phyloP scores from a whole-genome alignment of 176 grass and related monocot species.

The Aegilops umbellulata region DNA sequence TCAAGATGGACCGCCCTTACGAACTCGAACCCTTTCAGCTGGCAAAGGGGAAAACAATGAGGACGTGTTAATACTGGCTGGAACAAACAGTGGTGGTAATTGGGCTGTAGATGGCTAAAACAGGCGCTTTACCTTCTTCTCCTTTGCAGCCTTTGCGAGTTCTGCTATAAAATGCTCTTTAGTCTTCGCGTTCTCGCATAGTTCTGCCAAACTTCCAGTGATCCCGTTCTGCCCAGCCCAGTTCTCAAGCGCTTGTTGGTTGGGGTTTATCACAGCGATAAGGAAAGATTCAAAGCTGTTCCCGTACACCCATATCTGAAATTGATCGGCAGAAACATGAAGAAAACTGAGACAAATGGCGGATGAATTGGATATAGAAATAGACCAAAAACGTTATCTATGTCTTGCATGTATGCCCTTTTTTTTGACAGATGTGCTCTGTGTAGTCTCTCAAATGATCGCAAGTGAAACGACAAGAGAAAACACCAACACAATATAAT shows the following conservation, averaged over 20 bases:
- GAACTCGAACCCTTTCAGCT: conserved; percentile 89
- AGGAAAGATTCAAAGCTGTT: conserved; percentile 94
- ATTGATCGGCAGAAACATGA: conserved; percentile 31
- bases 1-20: conserved; percentile 84
- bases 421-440: background rate
- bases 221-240: conserved; percentile 71
- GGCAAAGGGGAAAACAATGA: conserved; percentile 1
- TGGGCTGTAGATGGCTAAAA: background rate
- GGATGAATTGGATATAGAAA: background rate
- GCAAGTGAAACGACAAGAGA: background rate
- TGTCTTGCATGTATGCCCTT: background rate
- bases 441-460: background rate
- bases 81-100: background rate
- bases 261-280: conserved; percentile 74
- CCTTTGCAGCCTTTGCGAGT: conserved; percentile 64
- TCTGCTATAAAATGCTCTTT: conserved; percentile 71
- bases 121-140: conserved; percentile 65
- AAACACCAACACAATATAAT: background rate
- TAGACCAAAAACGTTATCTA: background rate
- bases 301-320: conserved; percentile 95
- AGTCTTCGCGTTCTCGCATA: conserved; percentile 58
- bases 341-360: background rate
- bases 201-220: conserved; percentile 33
- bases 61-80: background rate
- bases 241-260: conserved; percentile 57